Evolutionary conservation across 2,329 filamentous ascomycete genomes (phyloP).

Genomic region (Venturiaceae sp.): DNA sequence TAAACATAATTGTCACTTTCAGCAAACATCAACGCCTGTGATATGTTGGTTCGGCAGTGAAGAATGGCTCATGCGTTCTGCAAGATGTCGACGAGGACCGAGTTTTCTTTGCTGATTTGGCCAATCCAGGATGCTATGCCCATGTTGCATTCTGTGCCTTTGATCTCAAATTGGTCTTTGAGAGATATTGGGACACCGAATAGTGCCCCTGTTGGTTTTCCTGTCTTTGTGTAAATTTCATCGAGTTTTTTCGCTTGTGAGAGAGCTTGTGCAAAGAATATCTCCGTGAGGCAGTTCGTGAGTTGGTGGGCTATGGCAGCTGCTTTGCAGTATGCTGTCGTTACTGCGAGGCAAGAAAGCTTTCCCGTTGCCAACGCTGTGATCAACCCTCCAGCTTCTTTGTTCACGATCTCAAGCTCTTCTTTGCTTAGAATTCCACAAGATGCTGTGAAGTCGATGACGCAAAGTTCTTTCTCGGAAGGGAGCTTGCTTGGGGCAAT

Average conservation of each 20-base stretch:
- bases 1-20: slow-evolving; percentile 44
- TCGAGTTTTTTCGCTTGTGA: slow-evolving; percentile 20
- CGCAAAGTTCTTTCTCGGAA: not conserved
- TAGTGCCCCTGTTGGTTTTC: slow-evolving; percentile 4
- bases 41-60: slow-evolving; percentile 45
- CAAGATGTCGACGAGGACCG: slow-evolving; percentile 33
- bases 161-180: slow-evolving; percentile 25
- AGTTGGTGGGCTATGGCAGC: slow-evolving; percentile 12
- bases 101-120: slow-evolving; percentile 27
- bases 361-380: slow-evolving; percentile 25
- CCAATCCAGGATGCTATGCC: slow-evolving; percentile 33
- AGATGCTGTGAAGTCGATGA: not conserved
- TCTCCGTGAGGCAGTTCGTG: slow-evolving; percentile 28
- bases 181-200: slow-evolving; percentile 23
- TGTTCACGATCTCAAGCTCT: slow-evolving; percentile 42
- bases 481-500: not conserved
- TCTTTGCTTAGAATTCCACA: not conserved
- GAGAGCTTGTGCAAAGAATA: slow-evolving; percentile 25
- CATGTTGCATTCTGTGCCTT: slow-evolving; percentile 25
- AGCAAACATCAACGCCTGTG: slow-evolving; percentile 42
- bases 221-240: slow-evolving; percentile 11
- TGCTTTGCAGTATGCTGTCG: slow-evolving; percentile 34
- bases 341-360: slow-evolving; percentile 26
- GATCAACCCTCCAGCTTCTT: slow-evolving; percentile 29
- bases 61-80: slow-evolving; percentile 37